These are phyloP conservation scores for Heimioporus sp. DNA, from an alignment of 768 basidiomycete genomes.

Conservation along the genomic window DNA sequence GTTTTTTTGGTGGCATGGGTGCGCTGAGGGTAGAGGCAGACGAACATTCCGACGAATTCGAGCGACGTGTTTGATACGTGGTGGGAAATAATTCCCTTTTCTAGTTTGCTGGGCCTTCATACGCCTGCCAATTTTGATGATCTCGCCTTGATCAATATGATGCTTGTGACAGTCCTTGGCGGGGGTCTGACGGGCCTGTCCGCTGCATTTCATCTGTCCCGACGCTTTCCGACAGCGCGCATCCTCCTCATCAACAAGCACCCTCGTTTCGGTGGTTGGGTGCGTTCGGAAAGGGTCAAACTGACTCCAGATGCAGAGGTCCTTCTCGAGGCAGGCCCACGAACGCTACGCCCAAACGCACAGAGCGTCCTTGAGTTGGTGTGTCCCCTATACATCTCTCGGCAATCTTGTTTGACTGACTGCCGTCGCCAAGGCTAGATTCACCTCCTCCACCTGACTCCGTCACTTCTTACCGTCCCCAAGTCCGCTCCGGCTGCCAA, in stretches of 20 bases:
- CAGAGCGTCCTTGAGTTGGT: constrained; percentile 79
- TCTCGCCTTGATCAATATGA: constrained; percentile 9
- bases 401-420: constrained; percentile 10
- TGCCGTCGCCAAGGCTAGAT: constrained; percentile 49
- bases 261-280: constrained; percentile 81
- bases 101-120: background rate
- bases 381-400: constrained; percentile 15
- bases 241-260: constrained; percentile 73
- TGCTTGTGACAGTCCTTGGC: constrained; percentile 62
- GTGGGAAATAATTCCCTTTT: constrained; percentile 19
- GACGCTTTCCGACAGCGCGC: constrained; percentile 54
- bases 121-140: background rate
- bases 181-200: constrained; percentile 83
- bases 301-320: constrained; percentile 43
- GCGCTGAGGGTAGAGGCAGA: background rate
- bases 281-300: constrained; percentile 55
- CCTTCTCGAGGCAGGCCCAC: constrained; percentile 81
- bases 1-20: constrained; percentile 21
- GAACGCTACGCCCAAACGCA: constrained; percentile 80
- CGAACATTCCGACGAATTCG: background rate
- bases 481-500: constrained; percentile 69
- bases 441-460: constrained; percentile 62
- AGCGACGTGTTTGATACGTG: constrained; percentile 22
- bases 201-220: constrained; percentile 73
- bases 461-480: constrained; percentile 64